phyloP scores from a whole-genome alignment of 2,329 filamentous ascomycete genomes.

The Sphaceloma murrayae region DNA sequence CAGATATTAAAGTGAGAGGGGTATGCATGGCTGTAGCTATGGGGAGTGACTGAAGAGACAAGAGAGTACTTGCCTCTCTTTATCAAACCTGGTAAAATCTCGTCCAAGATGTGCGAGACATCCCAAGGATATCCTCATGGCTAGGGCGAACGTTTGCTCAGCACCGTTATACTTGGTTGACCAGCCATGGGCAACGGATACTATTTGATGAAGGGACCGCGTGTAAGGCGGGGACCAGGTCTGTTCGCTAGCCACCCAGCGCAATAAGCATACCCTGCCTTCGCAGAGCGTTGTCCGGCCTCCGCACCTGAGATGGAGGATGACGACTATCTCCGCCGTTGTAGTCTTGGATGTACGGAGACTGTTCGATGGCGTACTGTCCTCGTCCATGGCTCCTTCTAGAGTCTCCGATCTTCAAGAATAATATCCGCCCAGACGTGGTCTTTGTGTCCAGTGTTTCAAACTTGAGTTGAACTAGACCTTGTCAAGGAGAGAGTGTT shows the following conservation, averaged over 20 bases:
- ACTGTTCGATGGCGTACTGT: constrained; percentile 2
- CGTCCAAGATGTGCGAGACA: constrained; percentile 10
- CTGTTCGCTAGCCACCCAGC: constrained; percentile 3
- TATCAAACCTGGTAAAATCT: constrained; percentile 11
- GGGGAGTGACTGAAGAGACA: constrained; percentile 8
- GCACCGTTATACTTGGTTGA: constrained; percentile 14
- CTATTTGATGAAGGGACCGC: constrained; percentile 8
- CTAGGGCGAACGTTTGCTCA: constrained; percentile 12
- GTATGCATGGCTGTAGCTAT: neutral
- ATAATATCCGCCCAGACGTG: neutral
- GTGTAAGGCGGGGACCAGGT: constrained; percentile 7
- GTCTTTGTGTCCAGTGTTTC: constrained; percentile 1
- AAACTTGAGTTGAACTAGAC: neutral
- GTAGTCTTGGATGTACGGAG: constrained; percentile 1
- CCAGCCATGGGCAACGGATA: constrained; percentile 16
- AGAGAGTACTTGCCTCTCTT: constrained; percentile 14
- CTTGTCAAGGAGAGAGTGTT: neutral
- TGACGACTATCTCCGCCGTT: constrained; percentile 10
- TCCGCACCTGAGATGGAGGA: neutral
- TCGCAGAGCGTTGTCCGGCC: constrained; percentile 2
- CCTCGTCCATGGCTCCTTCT: neutral
- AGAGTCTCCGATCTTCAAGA: constrained; percentile 2
- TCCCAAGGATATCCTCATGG: constrained; percentile 3
- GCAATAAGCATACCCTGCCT: constrained; percentile 3
- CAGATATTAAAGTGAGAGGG: constrained; percentile 1